Percentiles rank a stretch among this genome's conserved stretches.
Evolutionary conservation across 1,139 yeast species (phyloP).

Genomic region (Saccharomycopsis hybrid): DNA sequence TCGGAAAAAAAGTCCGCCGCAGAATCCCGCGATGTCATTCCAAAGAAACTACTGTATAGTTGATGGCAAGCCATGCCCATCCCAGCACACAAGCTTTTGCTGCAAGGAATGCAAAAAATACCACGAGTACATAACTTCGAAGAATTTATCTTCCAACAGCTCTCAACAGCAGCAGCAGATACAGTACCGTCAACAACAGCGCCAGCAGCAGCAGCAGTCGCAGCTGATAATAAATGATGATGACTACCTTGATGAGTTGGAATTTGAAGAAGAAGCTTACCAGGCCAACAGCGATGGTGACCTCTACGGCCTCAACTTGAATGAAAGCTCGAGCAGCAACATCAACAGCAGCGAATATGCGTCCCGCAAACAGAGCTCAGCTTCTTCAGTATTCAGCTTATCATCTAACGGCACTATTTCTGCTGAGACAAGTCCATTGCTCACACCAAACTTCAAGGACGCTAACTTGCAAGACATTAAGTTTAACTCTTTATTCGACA

Average conservation of each 20-base stretch:
- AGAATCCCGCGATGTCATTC: slow-evolving; percentile 2
- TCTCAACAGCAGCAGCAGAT: background rate
- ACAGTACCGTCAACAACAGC: background rate
- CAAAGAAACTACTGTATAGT: slow-evolving; percentile 16
- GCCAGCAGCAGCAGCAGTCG: background rate
- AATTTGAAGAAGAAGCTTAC: slow-evolving; percentile 18
- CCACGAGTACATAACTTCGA: slow-evolving; percentile 14
- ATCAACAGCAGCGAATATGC: background rate
- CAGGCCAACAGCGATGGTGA: background rate
- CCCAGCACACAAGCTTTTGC: slow-evolving; percentile 12
- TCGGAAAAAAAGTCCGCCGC: background rate
- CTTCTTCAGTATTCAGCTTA: slow-evolving; percentile 1
- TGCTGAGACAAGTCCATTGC: slow-evolving; percentile 18
- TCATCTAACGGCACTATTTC: background rate
- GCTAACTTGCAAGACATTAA: slow-evolving; percentile 10
- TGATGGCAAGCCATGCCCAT: slow-evolving; percentile 18
- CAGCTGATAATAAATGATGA: background rate
- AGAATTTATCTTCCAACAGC: background rate
- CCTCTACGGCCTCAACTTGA: background rate
- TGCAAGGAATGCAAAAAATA: slow-evolving; percentile 20
- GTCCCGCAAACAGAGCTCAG: background rate
- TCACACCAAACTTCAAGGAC: slow-evolving; percentile 12
- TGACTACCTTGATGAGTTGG: slow-evolving; percentile 19
- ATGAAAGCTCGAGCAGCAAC: background rate
- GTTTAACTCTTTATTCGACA: slow-evolving; percentile 15